A percentile compares a stretch with the other conserved stretches of the same genome.
These are phyloP conservation scores for Hanseniaspora lindneri DNA, from an alignment of 805 yeast species.

Conservation along the genomic window DNA sequence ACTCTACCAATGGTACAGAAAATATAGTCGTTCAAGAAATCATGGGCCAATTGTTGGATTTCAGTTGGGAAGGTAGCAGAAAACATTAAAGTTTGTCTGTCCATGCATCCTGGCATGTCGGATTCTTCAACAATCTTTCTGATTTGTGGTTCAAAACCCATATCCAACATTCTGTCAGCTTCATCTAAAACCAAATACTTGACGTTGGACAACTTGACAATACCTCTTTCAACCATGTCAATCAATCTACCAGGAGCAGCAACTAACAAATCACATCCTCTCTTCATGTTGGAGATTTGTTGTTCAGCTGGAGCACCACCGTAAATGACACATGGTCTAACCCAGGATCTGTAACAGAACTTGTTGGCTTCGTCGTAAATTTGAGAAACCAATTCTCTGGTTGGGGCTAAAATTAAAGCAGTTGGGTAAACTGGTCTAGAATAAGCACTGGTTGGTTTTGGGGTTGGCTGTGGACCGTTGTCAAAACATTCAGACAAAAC, in stretches of 20 bases:
- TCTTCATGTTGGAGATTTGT: constrained; percentile 78
- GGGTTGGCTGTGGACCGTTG: constrained; percentile 66
- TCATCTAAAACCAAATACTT: constrained; percentile 92
- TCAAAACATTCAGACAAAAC: constrained; percentile 82
- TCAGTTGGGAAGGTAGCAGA: constrained; percentile 98
- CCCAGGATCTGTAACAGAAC: constrained; percentile 97
- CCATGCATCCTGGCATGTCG: constrained; percentile 87
- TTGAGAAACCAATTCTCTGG: constrained; percentile 97
- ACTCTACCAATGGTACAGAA: constrained; percentile 97
- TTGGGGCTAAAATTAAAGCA: constrained; percentile 91
- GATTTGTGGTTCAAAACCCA: constrained; percentile 99
- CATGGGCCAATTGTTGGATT: constrained; percentile 93
- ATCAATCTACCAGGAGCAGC: constrained; percentile 99
- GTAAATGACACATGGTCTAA: constrained; percentile 86
- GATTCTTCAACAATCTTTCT: constrained; percentile 95
- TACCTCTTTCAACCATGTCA: constrained; percentile 90
- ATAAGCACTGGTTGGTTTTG: constrained; percentile 32
- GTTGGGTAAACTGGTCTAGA: constrained; percentile 85
- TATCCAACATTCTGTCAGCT: constrained; percentile 99
- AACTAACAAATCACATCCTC: constrained; percentile 90
- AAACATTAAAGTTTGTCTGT: constrained; percentile 96
- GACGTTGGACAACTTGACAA: constrained; percentile 77
- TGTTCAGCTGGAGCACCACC: constrained; percentile 94
- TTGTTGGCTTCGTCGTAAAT: constrained; percentile 91
- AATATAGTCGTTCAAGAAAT: constrained; percentile 88